Base-by-base conservation (phyloP, 306 rosid genomes). In the Cucurbita moschata region DNA sequence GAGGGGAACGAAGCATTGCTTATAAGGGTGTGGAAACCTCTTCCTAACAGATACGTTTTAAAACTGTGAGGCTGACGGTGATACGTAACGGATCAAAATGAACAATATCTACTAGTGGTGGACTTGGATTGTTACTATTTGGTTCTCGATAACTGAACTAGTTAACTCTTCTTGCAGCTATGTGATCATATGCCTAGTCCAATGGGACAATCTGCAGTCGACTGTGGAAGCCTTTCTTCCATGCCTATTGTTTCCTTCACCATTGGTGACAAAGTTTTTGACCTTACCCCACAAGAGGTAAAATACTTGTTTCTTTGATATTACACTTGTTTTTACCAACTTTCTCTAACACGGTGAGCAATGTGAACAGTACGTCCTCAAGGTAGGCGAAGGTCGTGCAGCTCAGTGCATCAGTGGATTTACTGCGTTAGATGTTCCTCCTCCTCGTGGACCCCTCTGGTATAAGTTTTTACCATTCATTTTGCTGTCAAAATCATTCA, bases 381-480 rank as follows among this genome's bases (percentile, higher is more conserved):
- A 90, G 87, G 85, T 88, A 44, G 94, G 89, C 0, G 85, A 90
- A 81, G 98, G 98, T 56, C 1, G 82, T 82, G 63, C 63, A 62
- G 86, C 88, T 39, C 96, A 90, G 83, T 93, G 98, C 88, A 87
- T 90, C 38, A 93, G 98, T 76, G 97, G 98, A 57, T 93, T 93
- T 73, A 79, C 71, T 15, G 83, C 87, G 43, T 4, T 90, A 72
- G 98, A 93, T 78, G 23, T 93, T 73, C 88, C 98, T 81, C 98
- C 97, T 72, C 97, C 98, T 51, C 85, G 87, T 40, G 98, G 98
- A 72, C 97, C 98, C 72, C 86, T 93, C 77, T 93, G 98, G 98
- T 90, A 93, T 19, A 59, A 42, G 6, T 38, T 10, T 63, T 57
- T 58, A 66, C 60, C 66, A 62, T 42, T 72, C 35, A 56, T 55